Percentiles rank a stretch among this genome's conserved stretches.
phyloP scores from a whole-genome alignment of 2,329 filamentous ascomycete species.

The Colletotrichum tamarilloi region DNA sequence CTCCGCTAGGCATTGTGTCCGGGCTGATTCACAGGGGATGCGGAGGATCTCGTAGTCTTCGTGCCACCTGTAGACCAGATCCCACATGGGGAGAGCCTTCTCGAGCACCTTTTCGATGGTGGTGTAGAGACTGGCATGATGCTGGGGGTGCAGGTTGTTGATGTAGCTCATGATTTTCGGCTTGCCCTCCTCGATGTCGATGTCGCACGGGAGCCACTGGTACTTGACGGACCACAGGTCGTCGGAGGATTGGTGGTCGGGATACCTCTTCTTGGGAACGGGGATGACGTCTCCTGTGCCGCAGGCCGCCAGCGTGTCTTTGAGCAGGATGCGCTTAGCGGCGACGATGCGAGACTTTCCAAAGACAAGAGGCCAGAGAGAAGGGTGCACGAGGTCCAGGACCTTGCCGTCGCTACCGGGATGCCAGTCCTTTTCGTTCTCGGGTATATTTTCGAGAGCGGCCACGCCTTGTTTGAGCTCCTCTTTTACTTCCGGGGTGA shows the following conservation, averaged over 20 bases:
- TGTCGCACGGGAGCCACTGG: conserved; percentile 63
- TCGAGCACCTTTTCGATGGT: conserved; percentile 55
- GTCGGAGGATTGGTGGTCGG: not conserved
- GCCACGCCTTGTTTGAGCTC: conserved; percentile 56
- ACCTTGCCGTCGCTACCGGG: conserved; percentile 67
- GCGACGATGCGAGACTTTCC: conserved; percentile 53
- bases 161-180: conserved; percentile 61
- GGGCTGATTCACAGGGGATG: conserved; percentile 34
- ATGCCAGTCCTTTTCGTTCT: conserved; percentile 68
- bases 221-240: conserved; percentile 42
- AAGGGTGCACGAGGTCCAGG: conserved; percentile 72
- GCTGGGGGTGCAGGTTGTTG: conserved; percentile 62
- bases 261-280: not conserved
- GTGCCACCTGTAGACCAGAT: conserved; percentile 49
- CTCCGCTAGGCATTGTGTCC: conserved; percentile 34
- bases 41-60: conserved; percentile 43
- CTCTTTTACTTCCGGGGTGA: conserved; percentile 41
- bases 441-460: conserved; percentile 62
- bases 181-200: conserved; percentile 50
- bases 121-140: conserved; percentile 51
- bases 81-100: conserved; percentile 57
- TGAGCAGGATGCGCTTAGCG: conserved; percentile 48
- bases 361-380: conserved; percentile 70
- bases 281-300: conserved; percentile 46
- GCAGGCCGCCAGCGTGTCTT: conserved; percentile 47